Conservation (phyloP, 2,329 filamentous ascomycete genomes). For the Penicillium capsulatum region DNA sequence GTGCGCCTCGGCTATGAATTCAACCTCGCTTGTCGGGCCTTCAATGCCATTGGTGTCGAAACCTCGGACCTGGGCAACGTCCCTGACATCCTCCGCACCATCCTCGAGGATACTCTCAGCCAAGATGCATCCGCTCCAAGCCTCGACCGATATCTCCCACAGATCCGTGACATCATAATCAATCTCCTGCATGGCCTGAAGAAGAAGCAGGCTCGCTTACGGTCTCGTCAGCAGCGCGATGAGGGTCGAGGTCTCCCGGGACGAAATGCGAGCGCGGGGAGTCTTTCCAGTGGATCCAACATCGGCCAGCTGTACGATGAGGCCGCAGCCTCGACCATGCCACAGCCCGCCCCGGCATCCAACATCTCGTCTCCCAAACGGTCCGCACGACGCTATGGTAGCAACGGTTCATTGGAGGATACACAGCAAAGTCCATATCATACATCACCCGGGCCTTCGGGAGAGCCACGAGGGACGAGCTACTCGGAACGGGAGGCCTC, state of each 20-base stretch:
- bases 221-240: conserved; percentile 53
- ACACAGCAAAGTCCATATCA: conserved; percentile 26
- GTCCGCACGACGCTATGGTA: conserved; percentile 36
- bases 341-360: conserved; percentile 5
- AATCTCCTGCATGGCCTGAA: conserved; percentile 93
- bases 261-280: conserved; percentile 47
- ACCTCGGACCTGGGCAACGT: conserved; percentile 92
- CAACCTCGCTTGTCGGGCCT: conserved; percentile 96
- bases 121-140: conserved; percentile 93
- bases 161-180: conserved; percentile 97
- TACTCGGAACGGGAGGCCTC: conserved; percentile 40
- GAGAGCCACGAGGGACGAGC: conserved; percentile 27
- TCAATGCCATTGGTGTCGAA: conserved; percentile 94
- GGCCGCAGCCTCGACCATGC: conserved; percentile 24
- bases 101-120: conserved; percentile 91
- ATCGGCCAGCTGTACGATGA: conserved; percentile 47
- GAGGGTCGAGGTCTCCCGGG: conserved; percentile 40
- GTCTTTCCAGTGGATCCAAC: conserved; percentile 42
- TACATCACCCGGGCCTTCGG: conserved; percentile 26
- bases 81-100: conserved; percentile 81
- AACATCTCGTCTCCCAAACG: conserved; percentile 33
- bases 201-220: conserved; percentile 88
- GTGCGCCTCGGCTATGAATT: conserved; percentile 97
- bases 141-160: conserved; percentile 86
- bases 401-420: conserved; percentile 38